A percentile compares a stretch with the other conserved stretches of the same genome.
phyloP scores from a whole-genome alignment of 768 basidiomycete genomes.

The Rhizopogon vesiculosus region DNA sequence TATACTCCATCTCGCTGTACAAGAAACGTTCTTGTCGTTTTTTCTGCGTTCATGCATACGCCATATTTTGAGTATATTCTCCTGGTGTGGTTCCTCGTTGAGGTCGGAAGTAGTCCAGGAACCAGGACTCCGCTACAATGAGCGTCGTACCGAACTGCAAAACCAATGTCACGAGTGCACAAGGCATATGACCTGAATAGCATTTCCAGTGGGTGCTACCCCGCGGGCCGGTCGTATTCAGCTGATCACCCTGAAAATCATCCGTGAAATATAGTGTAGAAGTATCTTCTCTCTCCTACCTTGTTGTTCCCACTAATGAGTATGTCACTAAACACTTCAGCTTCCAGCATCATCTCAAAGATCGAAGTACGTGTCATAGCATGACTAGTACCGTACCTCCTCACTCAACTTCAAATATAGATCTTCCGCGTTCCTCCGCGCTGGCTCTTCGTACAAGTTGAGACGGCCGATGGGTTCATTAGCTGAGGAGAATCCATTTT shows the following conservation, averaged over 20 bases:
- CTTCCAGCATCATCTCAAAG: conserved; percentile 20
- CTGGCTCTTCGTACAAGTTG: conserved; percentile 72
- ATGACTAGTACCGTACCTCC: background rate
- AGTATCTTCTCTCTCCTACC: background rate
- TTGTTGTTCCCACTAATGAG: background rate
- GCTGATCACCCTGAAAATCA: background rate
- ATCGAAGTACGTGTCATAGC: conserved; percentile 22
- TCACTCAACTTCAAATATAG: conserved; percentile 19
- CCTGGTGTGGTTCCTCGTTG: background rate
- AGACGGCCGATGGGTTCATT: conserved; percentile 55
- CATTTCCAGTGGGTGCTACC: background rate
- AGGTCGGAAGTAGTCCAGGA: background rate
- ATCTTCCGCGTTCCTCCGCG: conserved; percentile 65
- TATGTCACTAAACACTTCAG: conserved; percentile 12
- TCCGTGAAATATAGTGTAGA: background rate
- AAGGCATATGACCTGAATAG: too few relatives aligned
- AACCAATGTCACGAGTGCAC: background rate
- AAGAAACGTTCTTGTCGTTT: background rate
- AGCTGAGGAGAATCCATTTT: conserved; percentile 77
- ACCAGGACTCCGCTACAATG: too few relatives aligned
- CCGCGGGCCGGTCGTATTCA: background rate
- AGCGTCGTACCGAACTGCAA: too few relatives aligned
- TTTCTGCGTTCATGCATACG: background rate
- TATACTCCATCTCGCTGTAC: background rate
- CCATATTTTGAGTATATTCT: background rate